A percentile compares a stretch with the other conserved stretches of the same genome.
Evolutionary conservation across 2,329 filamentous ascomycete species (phyloP).

Genomic region (Incumbomyces lentus): DNA sequence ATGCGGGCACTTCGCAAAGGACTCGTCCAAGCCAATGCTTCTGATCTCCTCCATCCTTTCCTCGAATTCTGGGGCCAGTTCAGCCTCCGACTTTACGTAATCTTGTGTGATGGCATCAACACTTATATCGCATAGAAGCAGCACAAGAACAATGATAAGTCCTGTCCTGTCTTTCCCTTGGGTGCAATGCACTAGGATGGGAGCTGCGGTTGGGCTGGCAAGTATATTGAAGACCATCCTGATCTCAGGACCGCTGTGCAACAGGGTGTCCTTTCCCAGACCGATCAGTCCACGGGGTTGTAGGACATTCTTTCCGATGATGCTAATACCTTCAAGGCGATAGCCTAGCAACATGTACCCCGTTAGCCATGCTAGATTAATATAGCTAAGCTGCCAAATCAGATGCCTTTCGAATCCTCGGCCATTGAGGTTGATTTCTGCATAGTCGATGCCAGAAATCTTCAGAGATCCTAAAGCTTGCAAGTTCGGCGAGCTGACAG

Average conservation of each 20-base stretch:
- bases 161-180: conserved; percentile 83
- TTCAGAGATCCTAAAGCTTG: conserved; percentile 46
- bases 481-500: conserved; percentile 29
- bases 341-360: conserved; percentile 56
- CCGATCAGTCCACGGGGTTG: conserved; percentile 60
- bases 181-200: conserved; percentile 69
- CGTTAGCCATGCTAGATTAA: conserved; percentile 51
- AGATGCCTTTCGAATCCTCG: conserved; percentile 58
- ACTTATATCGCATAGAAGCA: conserved; percentile 49
- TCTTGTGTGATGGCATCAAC: conserved; percentile 53
- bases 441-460: conserved; percentile 54
- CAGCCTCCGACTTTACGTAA: conserved; percentile 56
- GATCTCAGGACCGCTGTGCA: conserved; percentile 56
- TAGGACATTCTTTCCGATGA: conserved; percentile 64
- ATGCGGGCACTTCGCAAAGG: conserved; percentile 57
- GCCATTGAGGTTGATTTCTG: conserved; percentile 64
- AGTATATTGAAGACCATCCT: conserved; percentile 60
- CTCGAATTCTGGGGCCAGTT: conserved; percentile 52
- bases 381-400: conserved; percentile 53
- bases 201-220: conserved; percentile 42
- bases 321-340: conserved; percentile 56
- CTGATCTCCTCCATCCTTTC: conserved; percentile 57
- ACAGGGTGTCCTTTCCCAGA: conserved; percentile 58
- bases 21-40: conserved; percentile 60
- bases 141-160: conserved; percentile 55